Evolutionary conservation across 2,329 filamentous ascomycete genomes (phyloP).

Genomic region (Basipetospora chlamydospora): DNA sequence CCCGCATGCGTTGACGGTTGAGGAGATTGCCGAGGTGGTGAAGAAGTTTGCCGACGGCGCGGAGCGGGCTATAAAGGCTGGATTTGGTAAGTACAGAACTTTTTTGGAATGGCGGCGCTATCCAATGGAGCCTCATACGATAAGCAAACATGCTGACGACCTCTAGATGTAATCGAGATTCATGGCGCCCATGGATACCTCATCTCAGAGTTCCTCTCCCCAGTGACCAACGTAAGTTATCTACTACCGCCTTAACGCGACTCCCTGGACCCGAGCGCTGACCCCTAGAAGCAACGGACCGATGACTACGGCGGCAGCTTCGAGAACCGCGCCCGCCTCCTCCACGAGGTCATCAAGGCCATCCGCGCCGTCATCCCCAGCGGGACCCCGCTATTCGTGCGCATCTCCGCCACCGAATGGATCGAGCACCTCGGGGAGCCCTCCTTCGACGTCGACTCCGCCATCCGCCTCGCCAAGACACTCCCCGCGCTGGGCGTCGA

Average conservation of each 20-base stretch:
- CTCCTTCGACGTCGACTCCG: constrained; percentile 55
- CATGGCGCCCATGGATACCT: constrained; percentile 54
- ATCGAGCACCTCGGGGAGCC: constrained; percentile 31
- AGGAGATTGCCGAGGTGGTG: constrained; percentile 54
- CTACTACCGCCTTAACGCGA: neutral
- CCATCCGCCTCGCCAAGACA: constrained; percentile 37
- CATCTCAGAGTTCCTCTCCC: constrained; percentile 48
- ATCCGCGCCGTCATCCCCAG: constrained; percentile 37
- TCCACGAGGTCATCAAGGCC: constrained; percentile 37
- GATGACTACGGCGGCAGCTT: constrained; percentile 52
- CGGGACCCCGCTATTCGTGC: constrained; percentile 40
- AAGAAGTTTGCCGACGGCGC: constrained; percentile 43
- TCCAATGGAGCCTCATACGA: no score
- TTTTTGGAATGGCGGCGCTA: no score
- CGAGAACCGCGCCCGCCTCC: constrained; percentile 49
- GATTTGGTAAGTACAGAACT: constrained; percentile 26
- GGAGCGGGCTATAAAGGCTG: constrained; percentile 48
- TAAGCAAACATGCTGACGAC: neutral
- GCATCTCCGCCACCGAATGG: constrained; percentile 50
- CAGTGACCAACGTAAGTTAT: constrained; percentile 34
- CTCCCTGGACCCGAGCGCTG: no score
- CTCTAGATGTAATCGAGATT: constrained; percentile 54
- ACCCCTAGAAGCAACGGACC: constrained; percentile 30
- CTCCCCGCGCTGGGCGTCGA: constrained; percentile 65
- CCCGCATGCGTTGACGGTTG: constrained; percentile 53